phyloP scores from a whole-genome alignment of 352 stramenopile species.

The Phytophthora meadii region DNA sequence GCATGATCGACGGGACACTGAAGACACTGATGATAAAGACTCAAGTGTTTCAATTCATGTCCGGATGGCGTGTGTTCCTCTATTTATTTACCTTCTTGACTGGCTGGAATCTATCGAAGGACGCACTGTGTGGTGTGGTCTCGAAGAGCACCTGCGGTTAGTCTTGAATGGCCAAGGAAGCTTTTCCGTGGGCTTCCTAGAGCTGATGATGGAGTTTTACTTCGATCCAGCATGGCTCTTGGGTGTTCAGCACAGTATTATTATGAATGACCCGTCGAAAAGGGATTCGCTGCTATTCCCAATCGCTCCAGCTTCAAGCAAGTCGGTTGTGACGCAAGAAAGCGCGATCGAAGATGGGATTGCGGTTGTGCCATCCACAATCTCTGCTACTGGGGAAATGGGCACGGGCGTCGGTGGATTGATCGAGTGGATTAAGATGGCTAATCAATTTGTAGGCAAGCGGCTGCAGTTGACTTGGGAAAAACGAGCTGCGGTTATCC shows the following conservation, averaged over 20 bases:
- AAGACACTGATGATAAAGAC: conserved; percentile 10
- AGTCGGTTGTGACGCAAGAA: conserved; percentile 47
- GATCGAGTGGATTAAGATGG: conserved; percentile 75
- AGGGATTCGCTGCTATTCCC: conserved; percentile 79
- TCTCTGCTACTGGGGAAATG: conserved; percentile 32
- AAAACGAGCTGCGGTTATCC: conserved; percentile 71
- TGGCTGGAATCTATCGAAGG: conserved; percentile 87
- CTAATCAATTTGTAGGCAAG: conserved; percentile 66
- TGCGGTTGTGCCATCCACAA: conserved; percentile 23
- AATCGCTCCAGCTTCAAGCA: conserved; percentile 47
- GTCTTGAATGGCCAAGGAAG: conserved; percentile 77
- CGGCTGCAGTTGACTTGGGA: conserved; percentile 78
- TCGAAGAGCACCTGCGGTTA: conserved; percentile 78
- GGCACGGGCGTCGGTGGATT: conserved; percentile 43
- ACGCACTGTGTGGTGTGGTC: conserved; percentile 82
- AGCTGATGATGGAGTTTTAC: conserved; percentile 90
- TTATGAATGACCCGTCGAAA: conserved; percentile 86
- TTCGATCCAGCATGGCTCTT: conserved; percentile 68
- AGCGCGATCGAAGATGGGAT: conserved; percentile 63
- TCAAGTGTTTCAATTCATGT: conserved; percentile 39
- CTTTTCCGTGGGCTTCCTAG: conserved; percentile 72
- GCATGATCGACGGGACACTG: conserved; percentile 30
- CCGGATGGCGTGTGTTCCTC: conserved; percentile 61
- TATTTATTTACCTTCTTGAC: conserved; percentile 80
- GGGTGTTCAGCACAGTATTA: conserved; percentile 79